Evolutionary conservation across 306 rosid species (phyloP), one percentile per base, ranked within the genome.

Genomic region (Adenanthera pavonina): DNA sequence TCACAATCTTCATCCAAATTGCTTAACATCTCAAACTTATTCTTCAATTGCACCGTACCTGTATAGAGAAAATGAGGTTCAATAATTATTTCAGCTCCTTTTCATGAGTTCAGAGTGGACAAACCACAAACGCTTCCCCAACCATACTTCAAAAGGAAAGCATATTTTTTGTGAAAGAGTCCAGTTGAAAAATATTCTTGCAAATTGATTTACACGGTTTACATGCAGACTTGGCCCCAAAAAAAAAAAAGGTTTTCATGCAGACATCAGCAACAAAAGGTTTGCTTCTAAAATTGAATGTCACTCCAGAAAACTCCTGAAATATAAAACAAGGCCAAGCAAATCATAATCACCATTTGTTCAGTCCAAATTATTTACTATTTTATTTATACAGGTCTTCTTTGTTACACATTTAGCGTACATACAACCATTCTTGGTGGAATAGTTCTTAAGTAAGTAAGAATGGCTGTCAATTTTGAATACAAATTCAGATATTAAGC

Each of bases 21-120:
- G 82, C 90, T 86, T 82, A 93, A 66, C 66, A 52, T 65, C 75
- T 90, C 96, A 74, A 92, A 92, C 84, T 80, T 85, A 78, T 95
- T 95, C 87, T 82, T 87, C 46, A 94, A 87, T 79, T 69, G 68
- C 72, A 86, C 82, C 76, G 83, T 41, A 47, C 86, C 99, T 95
- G 90, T 51, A 78, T 41, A 61, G 84, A 82, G 56, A 49, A 3
- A 9, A 59, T 43, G 57, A 75, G 74, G 54, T 75, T 83, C 60
- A 85, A 41, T 19, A 80, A 78, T 61, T 48, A 71, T 48, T 64
- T 54, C 14, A 77, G 33, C 69, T 47, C 68, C 43, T 82, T 75
- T 66, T 25, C 12, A 72, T 8, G 35, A 81, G 62, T 72, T 80
- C 73, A 81, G 64, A 65, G 75, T 16, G 75, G 84, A 48, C 41